Base-by-base conservation (phyloP, 2,329 filamentous ascomycete genomes). In the Aspergillus sp. region DNA sequence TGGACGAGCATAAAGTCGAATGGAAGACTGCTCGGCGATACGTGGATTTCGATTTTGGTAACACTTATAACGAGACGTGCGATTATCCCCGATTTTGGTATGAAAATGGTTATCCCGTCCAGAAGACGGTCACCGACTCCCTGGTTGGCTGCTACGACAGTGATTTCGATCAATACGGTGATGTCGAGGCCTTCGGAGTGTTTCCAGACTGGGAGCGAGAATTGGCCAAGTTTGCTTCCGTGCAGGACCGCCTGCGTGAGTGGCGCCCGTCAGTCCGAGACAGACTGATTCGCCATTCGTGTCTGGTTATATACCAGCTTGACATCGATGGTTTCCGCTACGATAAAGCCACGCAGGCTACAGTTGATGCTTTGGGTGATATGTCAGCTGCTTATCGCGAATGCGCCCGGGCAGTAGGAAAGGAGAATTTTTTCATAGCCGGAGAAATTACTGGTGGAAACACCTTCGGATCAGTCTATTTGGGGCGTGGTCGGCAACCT, bases 321-420 rank as follows among this genome's bases (percentile, higher is more conserved):
- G 86, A 88, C 65, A 83, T 88, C 54, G 86, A 88, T 67, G 86
- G 86, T 0, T 87, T 86, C 69, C 82, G 86, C 58, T 86, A 87
- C 72, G 86, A 88, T 73, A 88, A 88, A 71, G 86, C 85, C 2
- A 82, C 84, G 19, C 85, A 87, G 66, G 81, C 84, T 11, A 87
- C 86, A 0, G 80, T 87, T 2, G 86, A 88, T 66, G 80, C 84
- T 0, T 78, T 86, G 61, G 84, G 80, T 3, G 80, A 83, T 42
- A 87, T 84, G 69, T 84, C 84, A 30, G 74, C 78, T n/a, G 78
- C 80, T 5, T 82, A 86, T 68, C 78, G 86, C 21, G 73, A 81
- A 36, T 88, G 86, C 67, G 86, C 86, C 5, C 70, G 73, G 3
- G 68, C 72, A 15, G 74, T 83, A 25, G 83, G 83, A 39, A 88